Evolutionary conservation across 495 filamentous ascomycete species (phyloP).

Genomic region (Trichoderma parareesei): DNA sequence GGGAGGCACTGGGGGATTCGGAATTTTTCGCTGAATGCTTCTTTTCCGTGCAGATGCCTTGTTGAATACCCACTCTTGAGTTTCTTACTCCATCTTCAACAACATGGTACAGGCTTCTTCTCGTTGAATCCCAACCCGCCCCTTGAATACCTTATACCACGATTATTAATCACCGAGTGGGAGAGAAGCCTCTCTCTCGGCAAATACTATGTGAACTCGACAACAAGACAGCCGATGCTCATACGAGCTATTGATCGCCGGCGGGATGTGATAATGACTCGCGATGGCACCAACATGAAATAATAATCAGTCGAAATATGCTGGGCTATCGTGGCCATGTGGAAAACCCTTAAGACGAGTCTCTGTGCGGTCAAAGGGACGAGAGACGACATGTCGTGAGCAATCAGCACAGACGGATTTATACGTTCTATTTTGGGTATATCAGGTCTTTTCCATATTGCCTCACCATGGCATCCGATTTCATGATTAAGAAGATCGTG

Average conservation of each 20-base stretch:
- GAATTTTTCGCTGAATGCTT: too few species aligned
- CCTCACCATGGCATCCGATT: neutral
- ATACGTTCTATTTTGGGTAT: neutral
- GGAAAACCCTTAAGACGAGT: neutral
- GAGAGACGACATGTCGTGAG: neutral
- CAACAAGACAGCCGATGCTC: neutral
- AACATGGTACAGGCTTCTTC: neutral
- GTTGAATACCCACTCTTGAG: neutral
- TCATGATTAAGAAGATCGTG: neutral
- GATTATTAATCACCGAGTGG: neutral
- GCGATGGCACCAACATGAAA: neutral
- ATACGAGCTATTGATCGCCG: neutral
- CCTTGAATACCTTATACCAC: neutral
- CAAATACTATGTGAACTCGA: neutral
- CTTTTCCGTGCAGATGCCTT: too few species aligned
- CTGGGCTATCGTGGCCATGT: neutral
- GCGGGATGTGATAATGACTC: neutral
- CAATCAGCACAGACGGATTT: neutral
- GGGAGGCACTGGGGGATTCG: too few species aligned
- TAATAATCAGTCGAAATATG: neutral
- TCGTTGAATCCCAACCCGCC: neutral
- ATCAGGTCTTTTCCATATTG: neutral
- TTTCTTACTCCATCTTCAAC: neutral
- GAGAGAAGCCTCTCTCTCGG: neutral
- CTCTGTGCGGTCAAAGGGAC: neutral